Conservation (phyloP, 352 stramenopile genomes). For the Phytophthora boehmeriae region DNA sequence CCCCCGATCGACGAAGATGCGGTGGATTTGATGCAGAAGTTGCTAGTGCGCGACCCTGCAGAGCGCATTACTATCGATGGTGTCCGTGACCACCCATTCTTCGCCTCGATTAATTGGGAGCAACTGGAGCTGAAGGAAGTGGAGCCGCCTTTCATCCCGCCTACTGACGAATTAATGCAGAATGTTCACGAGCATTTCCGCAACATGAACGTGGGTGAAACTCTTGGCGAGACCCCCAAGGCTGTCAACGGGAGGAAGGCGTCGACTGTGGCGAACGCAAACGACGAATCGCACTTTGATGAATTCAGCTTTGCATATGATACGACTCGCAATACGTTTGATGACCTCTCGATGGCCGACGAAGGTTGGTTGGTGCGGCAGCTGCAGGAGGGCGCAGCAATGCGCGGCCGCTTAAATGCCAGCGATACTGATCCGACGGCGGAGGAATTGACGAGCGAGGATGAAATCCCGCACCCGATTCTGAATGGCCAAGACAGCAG, state of each 20-base stretch:
- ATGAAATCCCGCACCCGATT: constrained; percentile 49
- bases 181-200: constrained; percentile 90
- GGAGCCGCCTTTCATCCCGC: constrained; percentile 79
- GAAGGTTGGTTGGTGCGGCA: constrained; percentile 86
- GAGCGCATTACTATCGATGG: constrained; percentile 67
- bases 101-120: constrained; percentile 71
- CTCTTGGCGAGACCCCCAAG: constrained; percentile 72
- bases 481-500: constrained; percentile 68
- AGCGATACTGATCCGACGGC: constrained; percentile 57
- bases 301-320: constrained; percentile 91
- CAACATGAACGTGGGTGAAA: constrained; percentile 90
- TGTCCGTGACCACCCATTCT: constrained; percentile 75
- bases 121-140: constrained; percentile 82
- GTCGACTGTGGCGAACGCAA: constrained; percentile 41
- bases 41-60: constrained; percentile 76
- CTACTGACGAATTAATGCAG: constrained; percentile 82
- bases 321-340: constrained; percentile 74
- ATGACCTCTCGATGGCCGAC: constrained; percentile 82
- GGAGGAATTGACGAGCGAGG: constrained; percentile 64
- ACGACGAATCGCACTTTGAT: constrained; percentile 82
- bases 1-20: constrained; percentile 69
- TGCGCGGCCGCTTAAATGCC: constrained; percentile 72
- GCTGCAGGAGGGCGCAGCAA: constrained; percentile 72
- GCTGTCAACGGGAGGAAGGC: constrained; percentile 65
- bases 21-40: constrained; percentile 76